Conservation (phyloP, 2,329 filamentous ascomycete genomes). For the Colletotrichum liriopes region DNA sequence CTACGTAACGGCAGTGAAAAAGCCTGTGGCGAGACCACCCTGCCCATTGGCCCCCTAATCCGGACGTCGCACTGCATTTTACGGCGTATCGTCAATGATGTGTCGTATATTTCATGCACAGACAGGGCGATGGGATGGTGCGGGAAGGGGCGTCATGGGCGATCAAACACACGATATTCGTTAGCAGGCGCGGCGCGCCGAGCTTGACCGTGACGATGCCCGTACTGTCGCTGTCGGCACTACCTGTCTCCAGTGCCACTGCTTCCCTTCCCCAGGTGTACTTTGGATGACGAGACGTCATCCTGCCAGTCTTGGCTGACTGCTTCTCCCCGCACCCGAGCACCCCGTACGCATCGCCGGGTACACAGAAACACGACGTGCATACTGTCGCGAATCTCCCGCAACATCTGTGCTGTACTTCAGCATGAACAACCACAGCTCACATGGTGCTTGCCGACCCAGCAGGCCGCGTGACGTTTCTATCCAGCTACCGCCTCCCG, state of each 20-base stretch:
- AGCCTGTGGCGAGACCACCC: background rate
- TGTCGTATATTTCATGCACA: background rate
- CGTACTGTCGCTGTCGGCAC: background rate
- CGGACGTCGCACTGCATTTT: background rate
- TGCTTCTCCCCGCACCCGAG: background rate
- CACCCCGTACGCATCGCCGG: background rate
- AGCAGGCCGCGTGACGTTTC: background rate
- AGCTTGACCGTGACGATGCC: background rate
- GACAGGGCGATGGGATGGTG: background rate
- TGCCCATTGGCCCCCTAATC: background rate
- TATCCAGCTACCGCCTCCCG: background rate
- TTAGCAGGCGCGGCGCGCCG: constrained; percentile 4
- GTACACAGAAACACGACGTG: constrained; percentile 1
- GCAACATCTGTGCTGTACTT: constrained; percentile 4
- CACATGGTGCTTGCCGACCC: background rate
- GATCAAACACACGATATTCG: constrained; percentile 26
- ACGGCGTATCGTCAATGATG: background rate
- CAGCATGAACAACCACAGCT: background rate
- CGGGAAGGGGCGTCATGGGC: constrained; percentile 10
- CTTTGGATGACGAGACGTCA: constrained; percentile 20
- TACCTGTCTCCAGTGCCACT: constrained; percentile 16
- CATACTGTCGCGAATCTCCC: background rate
- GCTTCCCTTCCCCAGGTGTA: constrained; percentile 28
- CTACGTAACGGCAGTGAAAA: background rate
- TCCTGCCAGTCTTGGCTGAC: too few species aligned